phyloP scores from a whole-genome alignment of 208 protist species.

The Acanthamoeba culbertsoni region DNA sequence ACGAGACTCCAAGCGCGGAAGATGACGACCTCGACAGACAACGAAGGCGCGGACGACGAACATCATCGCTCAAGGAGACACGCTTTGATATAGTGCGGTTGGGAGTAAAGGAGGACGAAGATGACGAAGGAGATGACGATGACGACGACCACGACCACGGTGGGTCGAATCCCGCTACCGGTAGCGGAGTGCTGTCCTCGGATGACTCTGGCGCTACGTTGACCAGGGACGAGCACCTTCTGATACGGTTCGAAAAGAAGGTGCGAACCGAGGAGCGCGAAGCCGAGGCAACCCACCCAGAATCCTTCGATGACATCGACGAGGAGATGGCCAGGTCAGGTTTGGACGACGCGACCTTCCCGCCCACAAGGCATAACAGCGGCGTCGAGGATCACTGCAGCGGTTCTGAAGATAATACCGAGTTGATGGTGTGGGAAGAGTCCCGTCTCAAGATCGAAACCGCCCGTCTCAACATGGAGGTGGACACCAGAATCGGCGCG shows the following conservation, averaged over 20 bases:
- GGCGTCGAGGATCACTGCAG: not conserved
- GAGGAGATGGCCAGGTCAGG: not conserved
- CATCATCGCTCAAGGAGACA: not conserved
- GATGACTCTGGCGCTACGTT: not conserved
- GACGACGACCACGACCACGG: not conserved
- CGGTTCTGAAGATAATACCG: not conserved
- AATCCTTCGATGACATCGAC: slow-evolving; percentile 19
- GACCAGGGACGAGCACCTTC: not conserved
- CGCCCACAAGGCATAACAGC: not conserved
- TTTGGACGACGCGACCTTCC: not conserved
- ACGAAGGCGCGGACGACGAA: too few species aligned
- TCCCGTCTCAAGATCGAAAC: not conserved
- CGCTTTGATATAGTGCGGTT: not conserved
- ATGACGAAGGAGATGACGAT: not conserved
- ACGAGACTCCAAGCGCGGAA: not conserved
- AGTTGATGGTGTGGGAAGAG: slow-evolving; percentile 34
- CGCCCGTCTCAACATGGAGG: not conserved
- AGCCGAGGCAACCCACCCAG: not conserved
- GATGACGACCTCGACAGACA: not conserved
- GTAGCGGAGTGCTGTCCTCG: not conserved
- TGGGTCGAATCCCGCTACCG: not conserved
- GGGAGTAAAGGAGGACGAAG: not conserved
- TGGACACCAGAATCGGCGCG: not conserved
- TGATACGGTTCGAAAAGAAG: slow-evolving; percentile 23
- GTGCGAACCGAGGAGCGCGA: not conserved